These are phyloP conservation scores for Rhododendron williamsianum DNA, from an alignment of 148 eudicot genomes.

Conservation along the genomic window DNA sequence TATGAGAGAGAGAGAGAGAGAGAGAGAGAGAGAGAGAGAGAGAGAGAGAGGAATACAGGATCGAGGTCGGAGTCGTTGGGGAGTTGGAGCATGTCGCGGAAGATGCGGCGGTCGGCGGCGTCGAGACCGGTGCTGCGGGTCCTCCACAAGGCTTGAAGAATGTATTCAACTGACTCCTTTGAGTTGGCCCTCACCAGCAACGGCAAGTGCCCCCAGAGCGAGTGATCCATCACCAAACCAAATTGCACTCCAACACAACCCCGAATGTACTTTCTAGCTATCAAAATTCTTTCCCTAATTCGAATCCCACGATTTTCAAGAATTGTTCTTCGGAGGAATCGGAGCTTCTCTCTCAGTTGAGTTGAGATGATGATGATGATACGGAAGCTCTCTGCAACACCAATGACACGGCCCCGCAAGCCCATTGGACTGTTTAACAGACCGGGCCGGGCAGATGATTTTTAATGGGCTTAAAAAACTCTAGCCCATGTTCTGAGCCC, in stretches of 20 bases:
- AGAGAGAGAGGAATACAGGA: slow-evolving; percentile 26
- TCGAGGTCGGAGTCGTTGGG: slow-evolving; percentile 33
- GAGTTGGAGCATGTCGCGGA: slow-evolving; percentile 41
- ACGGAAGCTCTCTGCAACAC: background rate
- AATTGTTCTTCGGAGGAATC: background rate
- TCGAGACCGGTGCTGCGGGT: slow-evolving; percentile 46
- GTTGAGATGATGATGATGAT: background rate
- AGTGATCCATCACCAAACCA: background rate
- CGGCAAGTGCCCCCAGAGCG: slow-evolving; percentile 39
- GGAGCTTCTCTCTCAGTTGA: background rate
- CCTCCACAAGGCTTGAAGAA: slow-evolving; percentile 49
- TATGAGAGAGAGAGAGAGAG: background rate
- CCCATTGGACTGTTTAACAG: background rate
- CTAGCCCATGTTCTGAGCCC: background rate
- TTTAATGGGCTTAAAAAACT: background rate
- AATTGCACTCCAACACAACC: background rate
- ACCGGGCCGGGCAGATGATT: background rate
- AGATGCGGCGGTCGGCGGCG: slow-evolving; percentile 38
- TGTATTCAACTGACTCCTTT: slow-evolving; percentile 43
- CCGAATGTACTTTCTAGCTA: background rate
- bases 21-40: background rate
- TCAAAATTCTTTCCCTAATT: background rate
- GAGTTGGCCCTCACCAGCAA: slow-evolving; percentile 40
- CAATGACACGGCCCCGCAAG: background rate
- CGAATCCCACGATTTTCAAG: background rate